These are phyloP conservation scores for Lachnellula occidentalis DNA, from an alignment of 2,329 filamentous ascomycete genomes.

Conservation along the genomic window DNA sequence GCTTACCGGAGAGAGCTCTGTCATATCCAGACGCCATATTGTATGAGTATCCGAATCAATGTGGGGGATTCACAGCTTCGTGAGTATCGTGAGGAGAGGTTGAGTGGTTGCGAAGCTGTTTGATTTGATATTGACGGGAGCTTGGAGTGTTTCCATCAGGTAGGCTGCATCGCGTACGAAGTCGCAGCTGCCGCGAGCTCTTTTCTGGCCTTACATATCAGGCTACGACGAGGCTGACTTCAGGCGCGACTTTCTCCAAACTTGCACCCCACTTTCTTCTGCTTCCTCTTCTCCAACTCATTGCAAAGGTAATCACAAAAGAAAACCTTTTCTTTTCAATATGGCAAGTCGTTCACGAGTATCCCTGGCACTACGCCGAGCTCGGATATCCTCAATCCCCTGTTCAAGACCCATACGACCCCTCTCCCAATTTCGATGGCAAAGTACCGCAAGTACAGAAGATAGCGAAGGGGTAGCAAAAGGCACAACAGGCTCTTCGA, in stretches of 20 bases:
- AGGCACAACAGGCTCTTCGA: constrained; percentile 28
- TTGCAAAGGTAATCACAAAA: not conserved
- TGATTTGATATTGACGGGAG: constrained; percentile 9
- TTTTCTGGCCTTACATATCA: constrained; percentile 3
- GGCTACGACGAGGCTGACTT: constrained; percentile 9
- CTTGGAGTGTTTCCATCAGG: constrained; percentile 16
- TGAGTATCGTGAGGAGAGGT: constrained; percentile 7
- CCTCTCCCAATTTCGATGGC: constrained; percentile 23
- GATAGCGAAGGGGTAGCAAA: constrained; percentile 25
- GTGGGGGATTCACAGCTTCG: constrained; percentile 8
- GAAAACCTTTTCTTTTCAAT: constrained; percentile 2
- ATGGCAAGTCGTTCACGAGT: constrained; percentile 27
- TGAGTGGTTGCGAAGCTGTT: constrained; percentile 12
- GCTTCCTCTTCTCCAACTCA: not conserved
- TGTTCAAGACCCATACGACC: constrained; percentile 17
- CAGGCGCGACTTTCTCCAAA: not conserved
- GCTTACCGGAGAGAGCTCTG: constrained; percentile 94
- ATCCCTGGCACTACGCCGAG: constrained; percentile 23
- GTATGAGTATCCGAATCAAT: constrained; percentile 11
- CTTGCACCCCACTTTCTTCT: not conserved
- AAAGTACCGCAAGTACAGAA: constrained; percentile 29
- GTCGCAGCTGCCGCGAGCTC: constrained; percentile 11
- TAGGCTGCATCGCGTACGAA: constrained; percentile 28
- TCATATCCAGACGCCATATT: constrained; percentile 94
- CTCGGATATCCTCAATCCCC: constrained; percentile 17